Evolutionary conservation across 2,329 filamentous ascomycete genomes (phyloP).

Genomic region (Aspergillus niger): DNA sequence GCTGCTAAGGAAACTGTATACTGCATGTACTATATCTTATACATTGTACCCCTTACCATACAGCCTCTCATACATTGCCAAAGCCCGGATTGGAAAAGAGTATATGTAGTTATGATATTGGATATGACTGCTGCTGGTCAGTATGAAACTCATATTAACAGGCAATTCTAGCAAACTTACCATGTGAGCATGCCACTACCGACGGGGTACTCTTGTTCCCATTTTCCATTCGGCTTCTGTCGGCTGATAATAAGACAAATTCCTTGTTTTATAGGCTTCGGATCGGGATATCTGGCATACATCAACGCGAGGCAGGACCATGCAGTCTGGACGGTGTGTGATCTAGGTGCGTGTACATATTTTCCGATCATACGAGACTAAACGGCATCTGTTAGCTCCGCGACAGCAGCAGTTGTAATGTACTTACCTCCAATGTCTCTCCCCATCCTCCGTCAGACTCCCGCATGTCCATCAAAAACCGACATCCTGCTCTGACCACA

Average conservation of each 20-base stretch:
- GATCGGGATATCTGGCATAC: background rate
- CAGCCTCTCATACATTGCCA: constrained; percentile 4
- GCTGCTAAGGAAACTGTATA: too few species aligned
- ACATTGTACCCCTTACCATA: background rate
- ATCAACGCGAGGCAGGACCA: constrained; percentile 9
- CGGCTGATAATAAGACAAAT: constrained; percentile 9
- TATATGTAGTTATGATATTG: constrained; percentile 13
- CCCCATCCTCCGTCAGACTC: constrained; percentile 3
- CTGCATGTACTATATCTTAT: too few species aligned
- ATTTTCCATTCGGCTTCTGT: constrained; percentile 11
- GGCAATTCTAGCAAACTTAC: background rate
- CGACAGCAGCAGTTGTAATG: background rate
- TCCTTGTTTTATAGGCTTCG: background rate
- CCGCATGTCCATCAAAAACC: constrained; percentile 2
- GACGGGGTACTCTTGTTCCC: constrained; percentile 11
- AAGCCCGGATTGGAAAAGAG: constrained; percentile 4
- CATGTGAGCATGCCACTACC: constrained; percentile 11
- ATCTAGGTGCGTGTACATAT: background rate
- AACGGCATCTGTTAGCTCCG: background rate
- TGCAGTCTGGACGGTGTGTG: background rate
- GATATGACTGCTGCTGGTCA: constrained; percentile 2
- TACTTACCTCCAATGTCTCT: background rate
- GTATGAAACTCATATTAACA: background rate
- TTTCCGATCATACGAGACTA: background rate
- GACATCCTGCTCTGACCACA: background rate